These are phyloP conservation scores for Clonostachys rhizophaga DNA, from an alignment of 2,329 filamentous ascomycete genomes.

Conservation along the genomic window DNA sequence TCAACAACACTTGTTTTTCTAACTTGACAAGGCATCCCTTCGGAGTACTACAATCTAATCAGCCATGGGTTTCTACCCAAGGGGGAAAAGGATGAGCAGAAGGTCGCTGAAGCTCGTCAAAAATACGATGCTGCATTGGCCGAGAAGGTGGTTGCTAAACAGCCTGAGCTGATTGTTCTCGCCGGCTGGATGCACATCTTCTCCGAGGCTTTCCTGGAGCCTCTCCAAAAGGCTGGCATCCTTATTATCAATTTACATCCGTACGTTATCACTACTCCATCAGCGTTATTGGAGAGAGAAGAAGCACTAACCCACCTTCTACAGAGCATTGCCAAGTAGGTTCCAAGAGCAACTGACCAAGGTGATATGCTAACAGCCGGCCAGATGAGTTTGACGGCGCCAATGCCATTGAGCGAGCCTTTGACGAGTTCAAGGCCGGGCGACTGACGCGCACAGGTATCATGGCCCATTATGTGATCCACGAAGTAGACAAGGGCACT, in stretches of 20 bases:
- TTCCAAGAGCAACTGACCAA: background rate
- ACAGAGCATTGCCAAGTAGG: conserved; percentile 1
- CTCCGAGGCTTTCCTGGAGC: conserved; percentile 62
- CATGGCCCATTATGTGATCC: conserved; percentile 84
- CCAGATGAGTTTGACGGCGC: conserved; percentile 70
- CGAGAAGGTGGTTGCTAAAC: conserved; percentile 48
- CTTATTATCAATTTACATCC: conserved; percentile 82
- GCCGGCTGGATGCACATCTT: conserved; percentile 89
- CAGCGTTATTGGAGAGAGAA: no score
- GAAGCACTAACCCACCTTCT: conserved; percentile 14
- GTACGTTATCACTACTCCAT: conserved; percentile 50
- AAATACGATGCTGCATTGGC: conserved; percentile 75
- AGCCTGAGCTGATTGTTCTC: conserved; percentile 72
- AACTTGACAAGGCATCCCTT: conserved; percentile 52
- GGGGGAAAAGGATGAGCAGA: conserved; percentile 53
- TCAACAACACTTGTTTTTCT: no score
- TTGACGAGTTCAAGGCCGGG: conserved; percentile 61
- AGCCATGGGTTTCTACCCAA: conserved; percentile 59
- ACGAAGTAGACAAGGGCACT: conserved; percentile 73
- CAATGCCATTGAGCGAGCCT: conserved; percentile 73
- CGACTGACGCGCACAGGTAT: conserved; percentile 71
- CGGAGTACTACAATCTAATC: conserved; percentile 77
- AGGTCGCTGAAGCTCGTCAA: conserved; percentile 52
- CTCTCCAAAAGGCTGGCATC: conserved; percentile 56
- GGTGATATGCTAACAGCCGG: background rate